Percentiles rank a stretch among this genome's conserved stretches.
Conservation (phyloP, 2,329 filamentous ascomycete species). For the Fusarium anguioides region DNA sequence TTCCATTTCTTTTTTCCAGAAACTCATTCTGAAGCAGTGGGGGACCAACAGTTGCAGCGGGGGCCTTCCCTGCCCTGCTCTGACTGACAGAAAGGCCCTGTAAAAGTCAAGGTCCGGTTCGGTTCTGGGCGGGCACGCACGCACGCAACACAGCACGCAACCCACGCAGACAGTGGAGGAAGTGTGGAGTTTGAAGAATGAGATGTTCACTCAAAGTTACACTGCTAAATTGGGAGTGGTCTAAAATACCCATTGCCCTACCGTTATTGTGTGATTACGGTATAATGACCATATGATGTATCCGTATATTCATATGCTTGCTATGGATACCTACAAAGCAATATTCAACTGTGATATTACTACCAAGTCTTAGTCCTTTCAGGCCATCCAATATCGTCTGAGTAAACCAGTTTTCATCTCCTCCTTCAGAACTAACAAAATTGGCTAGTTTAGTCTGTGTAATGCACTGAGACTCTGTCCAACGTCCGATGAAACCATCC, state of each 20-base stretch:
- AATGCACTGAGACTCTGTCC: conserved; percentile 2
- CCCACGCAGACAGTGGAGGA: conserved; percentile 29
- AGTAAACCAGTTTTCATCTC: background rate
- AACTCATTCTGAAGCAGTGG: conserved; percentile 19
- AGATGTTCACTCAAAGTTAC: background rate
- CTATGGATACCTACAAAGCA: background rate
- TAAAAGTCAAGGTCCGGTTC: background rate
- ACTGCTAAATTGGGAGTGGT: conserved; percentile 6
- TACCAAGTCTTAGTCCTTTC: background rate
- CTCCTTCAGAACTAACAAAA: background rate
- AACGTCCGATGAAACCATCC: conserved; percentile 8
- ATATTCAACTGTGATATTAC: conserved; percentile 17
- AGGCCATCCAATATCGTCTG: background rate
- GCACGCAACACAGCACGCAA: conserved; percentile 25
- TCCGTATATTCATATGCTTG: too few relatives aligned
- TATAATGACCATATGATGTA: background rate
- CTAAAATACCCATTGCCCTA: background rate
- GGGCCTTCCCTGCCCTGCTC: conserved; percentile 7
- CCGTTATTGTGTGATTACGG: conserved; percentile 1
- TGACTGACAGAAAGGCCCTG: conserved; percentile 2
- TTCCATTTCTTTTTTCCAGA: background rate
- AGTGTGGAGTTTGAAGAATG: conserved; percentile 9
- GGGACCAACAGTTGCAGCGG: background rate
- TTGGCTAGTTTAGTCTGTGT: background rate
- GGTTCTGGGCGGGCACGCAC: conserved; percentile 24